Base-by-base conservation (phyloP, 2,329 filamentous ascomycete genomes). In the Penicillium verrucosum region DNA sequence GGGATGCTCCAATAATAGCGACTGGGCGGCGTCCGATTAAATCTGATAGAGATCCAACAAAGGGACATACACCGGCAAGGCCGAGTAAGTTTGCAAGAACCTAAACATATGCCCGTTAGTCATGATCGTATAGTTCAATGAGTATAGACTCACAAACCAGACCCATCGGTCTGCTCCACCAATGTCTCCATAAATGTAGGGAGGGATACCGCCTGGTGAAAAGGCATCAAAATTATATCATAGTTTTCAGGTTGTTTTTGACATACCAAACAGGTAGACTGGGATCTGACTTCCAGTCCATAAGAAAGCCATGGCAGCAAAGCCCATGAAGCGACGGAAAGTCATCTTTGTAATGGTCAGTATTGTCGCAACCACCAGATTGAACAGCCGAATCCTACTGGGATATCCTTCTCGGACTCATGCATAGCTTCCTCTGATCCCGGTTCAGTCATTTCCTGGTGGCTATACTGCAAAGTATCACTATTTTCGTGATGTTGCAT, bases 21-120 rank as follows among this genome's bases (percentile, higher is more conserved):
- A 87, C 83, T 65, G 80, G 82, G 57, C 84, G 79, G 57, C 86
- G 82, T 51, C 85, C 85, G 47, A 87, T 73, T 7, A 88, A 73
- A 73, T 88, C 85, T 1, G 85, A 87, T 0, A 88, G 71, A 1
- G 83, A 81, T 11, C 87, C 87, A 1, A 89, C 86, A 63, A 90
- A 85, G 5, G 83, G 83, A 60, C 82, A 85, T 9, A 85, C 75
- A 14, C 81, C 81, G 6, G 82, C 81, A 49, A 82, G 75, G 27
- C 81, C 76, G 25, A 85, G 77, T 14, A 85, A 72, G 61, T 85
- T 82, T 30, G 74, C 77, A 18, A 80, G 68, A 37, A 82, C 75
- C 73, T 76, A 36, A 36, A 5, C 10, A 27, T 43, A 14, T 10
- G 8, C n/a, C 34, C 27, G 9, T 44, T 60, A 38, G 57, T 29